Evolutionary conservation across 148 eudicot species (phyloP).

Genomic region (Dianthus caryophyllus): DNA sequence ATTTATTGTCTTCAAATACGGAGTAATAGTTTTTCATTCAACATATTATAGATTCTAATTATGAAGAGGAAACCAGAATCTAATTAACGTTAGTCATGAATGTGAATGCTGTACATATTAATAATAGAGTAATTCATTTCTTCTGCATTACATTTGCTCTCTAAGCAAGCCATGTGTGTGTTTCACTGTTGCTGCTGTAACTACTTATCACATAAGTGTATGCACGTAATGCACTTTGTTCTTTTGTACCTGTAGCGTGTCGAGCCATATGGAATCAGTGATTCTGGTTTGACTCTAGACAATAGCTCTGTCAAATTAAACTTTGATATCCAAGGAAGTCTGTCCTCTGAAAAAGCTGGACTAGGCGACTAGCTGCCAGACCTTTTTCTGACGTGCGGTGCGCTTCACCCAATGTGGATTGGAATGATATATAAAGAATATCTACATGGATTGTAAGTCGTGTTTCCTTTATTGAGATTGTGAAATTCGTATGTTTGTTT

Average conservation of each 20-base stretch:
- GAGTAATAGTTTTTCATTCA: no score
- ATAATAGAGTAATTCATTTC: not conserved
- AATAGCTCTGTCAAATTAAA: slow-evolving; percentile 36
- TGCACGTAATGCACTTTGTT: slow-evolving; percentile 1
- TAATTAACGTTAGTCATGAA: not conserved
- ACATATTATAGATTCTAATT: not conserved
- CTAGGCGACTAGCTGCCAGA: slow-evolving; percentile 32
- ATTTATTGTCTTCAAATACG: no score
- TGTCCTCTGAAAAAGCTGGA: slow-evolving; percentile 32
- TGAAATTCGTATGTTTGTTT: not conserved
- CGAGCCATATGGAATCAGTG: slow-evolving; percentile 52
- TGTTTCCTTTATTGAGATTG: slow-evolving; percentile 3
- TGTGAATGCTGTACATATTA: not conserved
- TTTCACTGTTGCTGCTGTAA: slow-evolving; percentile 9
- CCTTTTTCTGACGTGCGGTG: slow-evolving; percentile 43
- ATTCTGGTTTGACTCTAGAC: slow-evolving; percentile 30
- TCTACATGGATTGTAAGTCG: slow-evolving; percentile 92
- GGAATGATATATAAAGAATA: slow-evolving; percentile 84
- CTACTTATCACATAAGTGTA: not conserved
- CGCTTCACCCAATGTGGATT: slow-evolving; percentile 56
- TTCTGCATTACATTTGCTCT: not conserved
- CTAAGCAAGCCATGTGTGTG: slow-evolving; percentile 71
- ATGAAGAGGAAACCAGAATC: not conserved
- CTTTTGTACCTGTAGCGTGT: slow-evolving; percentile 40
- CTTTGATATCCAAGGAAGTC: slow-evolving; percentile 38